Evolutionary conservation across 2,329 filamentous ascomycete species (phyloP).

Genomic region (Colletotrichum orchidophilum): DNA sequence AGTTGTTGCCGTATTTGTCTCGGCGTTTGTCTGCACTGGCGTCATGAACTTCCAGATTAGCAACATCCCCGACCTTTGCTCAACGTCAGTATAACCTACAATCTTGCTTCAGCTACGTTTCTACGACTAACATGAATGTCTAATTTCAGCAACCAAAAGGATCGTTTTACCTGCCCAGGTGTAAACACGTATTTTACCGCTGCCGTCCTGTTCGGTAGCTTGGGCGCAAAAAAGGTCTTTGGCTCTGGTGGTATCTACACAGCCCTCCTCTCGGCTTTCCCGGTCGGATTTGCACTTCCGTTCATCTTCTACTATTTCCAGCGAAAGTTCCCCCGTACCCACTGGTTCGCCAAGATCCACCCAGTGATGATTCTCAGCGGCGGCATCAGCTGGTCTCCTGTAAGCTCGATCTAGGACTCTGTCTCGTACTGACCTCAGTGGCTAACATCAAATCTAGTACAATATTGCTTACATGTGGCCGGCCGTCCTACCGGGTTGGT

Average conservation of each 20-base stretch:
- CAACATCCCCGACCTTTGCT: slow-evolving; percentile 42
- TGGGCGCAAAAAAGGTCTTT: slow-evolving; percentile 50
- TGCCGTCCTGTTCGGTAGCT: slow-evolving; percentile 51
- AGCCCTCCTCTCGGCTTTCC: slow-evolving; percentile 45
- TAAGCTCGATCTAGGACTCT: not conserved
- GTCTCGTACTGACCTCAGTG: not conserved
- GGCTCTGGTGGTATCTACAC: slow-evolving; percentile 48
- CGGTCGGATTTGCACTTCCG: slow-evolving; percentile 45
- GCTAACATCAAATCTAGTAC: slow-evolving; percentile 35
- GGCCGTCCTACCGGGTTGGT: slow-evolving; percentile 51
- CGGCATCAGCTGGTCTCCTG: slow-evolving; percentile 45
- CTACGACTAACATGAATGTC: not conserved
- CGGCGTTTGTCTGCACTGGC: slow-evolving; percentile 45
- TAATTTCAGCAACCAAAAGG: slow-evolving; percentile 30
- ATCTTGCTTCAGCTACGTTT: too few species aligned
- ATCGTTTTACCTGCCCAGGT: slow-evolving; percentile 41
- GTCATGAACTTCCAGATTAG: slow-evolving; percentile 47
- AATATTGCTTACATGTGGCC: slow-evolving; percentile 56
- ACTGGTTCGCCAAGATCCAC: slow-evolving; percentile 49
- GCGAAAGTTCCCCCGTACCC: slow-evolving; percentile 44
- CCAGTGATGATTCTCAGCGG: slow-evolving; percentile 49
- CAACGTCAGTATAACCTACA: slow-evolving; percentile 6
- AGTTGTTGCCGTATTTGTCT: slow-evolving; percentile 46
- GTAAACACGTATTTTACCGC: slow-evolving; percentile 48
- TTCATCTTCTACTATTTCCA: slow-evolving; percentile 44